Base-by-base conservation (phyloP, 257 asterid genomes). In the Nicotiana otophora region DNA sequence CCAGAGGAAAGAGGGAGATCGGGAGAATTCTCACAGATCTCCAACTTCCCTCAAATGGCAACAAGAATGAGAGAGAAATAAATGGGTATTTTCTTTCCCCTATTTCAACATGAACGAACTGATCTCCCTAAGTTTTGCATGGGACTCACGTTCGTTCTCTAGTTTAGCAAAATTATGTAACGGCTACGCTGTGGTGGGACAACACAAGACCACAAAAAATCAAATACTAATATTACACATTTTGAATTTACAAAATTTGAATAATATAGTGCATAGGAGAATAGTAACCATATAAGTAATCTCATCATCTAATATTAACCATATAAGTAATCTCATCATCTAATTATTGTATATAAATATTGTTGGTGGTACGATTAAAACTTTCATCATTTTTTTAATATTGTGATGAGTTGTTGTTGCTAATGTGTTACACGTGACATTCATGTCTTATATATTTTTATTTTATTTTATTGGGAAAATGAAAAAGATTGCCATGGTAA, bases 31-130 rank as follows among this genome's bases (percentile, higher is more conserved):
- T 63, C 77, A 65, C 83, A n/a, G 83, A 81, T 81, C 83, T 81
- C 83, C 83, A 42, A 81, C 78, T 66, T 81, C 76, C 78, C 83
- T 81, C 83, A 30, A 66, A 81, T 17, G 77, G 83, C 77, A 62
- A 65, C 19, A 65, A 46, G 66, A 66, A 19, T 48, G 65, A 72
- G 58, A 68, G 83, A 48, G 66, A 28, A 51, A 42, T 6, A 72
- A 30, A 66, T 79, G 36, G 2, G 78, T 66, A 26, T 14, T 48
- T 51, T 46, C 7, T 23, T 46, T 8, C 48, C 7, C 23, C 61
- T 72, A n/a, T 48, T 72, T 42, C 36, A 72, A 72, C 28, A 51
- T 75, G 23, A 6, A 12, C 17, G 6, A 39, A 7, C 48, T 42
- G 11, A 60, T 26, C 80, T 72, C 63, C 80, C 42, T 14, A 75